Conservation (phyloP, 331 rosid species). For the Rhamnella rubrinervis region DNA sequence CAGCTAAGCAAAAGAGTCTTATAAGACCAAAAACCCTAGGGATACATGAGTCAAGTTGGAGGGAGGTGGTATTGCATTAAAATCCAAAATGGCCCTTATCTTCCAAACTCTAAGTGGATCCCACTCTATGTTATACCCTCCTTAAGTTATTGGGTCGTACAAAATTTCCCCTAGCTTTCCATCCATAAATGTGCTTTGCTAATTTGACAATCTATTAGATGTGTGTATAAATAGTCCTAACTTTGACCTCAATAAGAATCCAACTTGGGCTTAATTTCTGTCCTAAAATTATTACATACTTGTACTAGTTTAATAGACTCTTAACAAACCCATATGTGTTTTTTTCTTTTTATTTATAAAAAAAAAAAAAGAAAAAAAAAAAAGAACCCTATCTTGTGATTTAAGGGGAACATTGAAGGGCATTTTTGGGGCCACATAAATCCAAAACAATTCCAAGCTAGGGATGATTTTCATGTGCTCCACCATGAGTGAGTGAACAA, state of each 20-base stretch:
- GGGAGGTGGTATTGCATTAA: constrained; percentile 34
- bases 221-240: neutral
- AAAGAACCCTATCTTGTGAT: neutral
- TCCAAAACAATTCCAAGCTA: constrained; percentile 27
- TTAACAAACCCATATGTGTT: neutral
- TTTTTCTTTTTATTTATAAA: too few species aligned
- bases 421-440: constrained; percentile 33
- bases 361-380: neutral
- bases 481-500: constrained; percentile 27
- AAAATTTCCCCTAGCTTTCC: constrained; percentile 23
- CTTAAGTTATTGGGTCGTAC: constrained; percentile 46
- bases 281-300: constrained; percentile 8
- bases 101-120: constrained; percentile 39
- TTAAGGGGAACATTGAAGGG: neutral
- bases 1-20: constrained; percentile 32
- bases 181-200: constrained; percentile 1
- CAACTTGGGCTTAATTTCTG: constrained; percentile 6
- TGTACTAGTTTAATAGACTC: constrained; percentile 1
- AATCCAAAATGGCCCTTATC: constrained; percentile 39
- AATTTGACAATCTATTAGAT: constrained; percentile 15
- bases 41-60: constrained; percentile 3
- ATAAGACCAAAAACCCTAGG: neutral
- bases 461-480: constrained; percentile 24
- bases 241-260: constrained; percentile 11
- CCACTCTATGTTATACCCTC: constrained; percentile 37